Evolutionary conservation across 2,329 filamentous ascomycete genomes (phyloP), one percentile per base, ranked within the genome.

Genomic region (Cladophialophora carrionii): DNA sequence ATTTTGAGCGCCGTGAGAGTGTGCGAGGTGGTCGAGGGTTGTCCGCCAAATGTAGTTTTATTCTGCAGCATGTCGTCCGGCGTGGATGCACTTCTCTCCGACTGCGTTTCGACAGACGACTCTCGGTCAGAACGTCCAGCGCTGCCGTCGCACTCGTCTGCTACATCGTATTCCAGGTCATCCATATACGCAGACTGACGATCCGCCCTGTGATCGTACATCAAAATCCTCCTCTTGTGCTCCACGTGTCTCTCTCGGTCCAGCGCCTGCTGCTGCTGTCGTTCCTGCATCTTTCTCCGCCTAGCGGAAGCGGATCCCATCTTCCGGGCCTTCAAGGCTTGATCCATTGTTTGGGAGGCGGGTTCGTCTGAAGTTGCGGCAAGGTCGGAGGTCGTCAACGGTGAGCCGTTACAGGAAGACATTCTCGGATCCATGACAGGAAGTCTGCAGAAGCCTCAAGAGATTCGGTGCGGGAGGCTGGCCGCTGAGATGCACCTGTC

Each of bases 301-400:
- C 68, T 60, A 22, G 65, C 68, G 57, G 68, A 70, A n/a, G 61
- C 70, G 37, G 70, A 70, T 51, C 52, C 60, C 61, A 69, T 56
- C 49, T 63, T 64, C n/a, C 66, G 55, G 20, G 59, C 54, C 58
- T 66, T 67, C 34, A 70, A 58, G 5, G 57, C 51, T 60, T 70
- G 61, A 31, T 70, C 68, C 70, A 71, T 72, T 55, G 43, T 52
- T 26, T 22, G n/a, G 10, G 54, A 20, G 10, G 22, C 6, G 41
- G 54, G 37, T 31, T 20, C 26, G 31, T 58, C 24, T 37, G 63
- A 49, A 7, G 52, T 22, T 49, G 55, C 24, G 26, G 48, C 9
- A 22, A 63, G 60, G 53, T 56, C 37, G 37, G 53, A 41, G 34
- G 49, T 53, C 52, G 59, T 43, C 51, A 37, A 37, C 12, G 31